phyloP scores from a whole-genome alignment of 371 early-diverging fungal genomes.

The Haplosporangium sp. region DNA sequence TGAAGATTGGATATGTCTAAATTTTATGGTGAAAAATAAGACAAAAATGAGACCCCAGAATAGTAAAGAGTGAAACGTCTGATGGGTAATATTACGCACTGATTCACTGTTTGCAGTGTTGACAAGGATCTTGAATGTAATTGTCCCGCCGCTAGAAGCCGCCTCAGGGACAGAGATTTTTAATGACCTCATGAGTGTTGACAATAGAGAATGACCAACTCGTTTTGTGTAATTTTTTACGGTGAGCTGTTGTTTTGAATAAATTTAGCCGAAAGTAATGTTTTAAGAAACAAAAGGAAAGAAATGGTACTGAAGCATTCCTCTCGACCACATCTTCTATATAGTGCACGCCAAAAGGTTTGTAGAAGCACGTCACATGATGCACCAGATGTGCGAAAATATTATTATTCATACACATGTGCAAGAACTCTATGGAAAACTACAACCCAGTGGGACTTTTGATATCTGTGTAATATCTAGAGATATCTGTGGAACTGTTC shows the following conservation, averaged over 20 bases:
- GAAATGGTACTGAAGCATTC: neutral
- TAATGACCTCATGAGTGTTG: constrained; percentile 23
- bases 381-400: neutral
- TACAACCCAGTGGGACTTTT: neutral
- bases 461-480: neutral
- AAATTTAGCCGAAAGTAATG: neutral
- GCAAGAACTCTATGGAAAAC: too few species aligned
- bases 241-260: neutral
- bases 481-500: neutral
- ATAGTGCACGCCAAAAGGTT: neutral
- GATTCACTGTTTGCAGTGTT: constrained; percentile 38
- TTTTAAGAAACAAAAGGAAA: neutral
- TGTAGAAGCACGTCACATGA: neutral
- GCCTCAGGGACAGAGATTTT: constrained; percentile 68
- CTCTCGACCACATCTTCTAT: neutral
- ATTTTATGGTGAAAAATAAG: neutral
- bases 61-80: neutral
- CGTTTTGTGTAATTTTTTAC: neutral
- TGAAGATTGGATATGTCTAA: constrained; percentile 58
- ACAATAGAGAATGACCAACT: neutral
- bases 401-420: neutral
- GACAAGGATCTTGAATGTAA: constrained; percentile 70
- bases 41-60: neutral
- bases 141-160: constrained; percentile 70
- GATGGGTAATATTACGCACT: constrained; percentile 6